A percentile compares a stretch with the other conserved stretches of the same genome.
phyloP scores from a whole-genome alignment of 2,329 filamentous ascomycete species.

The Nothopassalora personata region DNA sequence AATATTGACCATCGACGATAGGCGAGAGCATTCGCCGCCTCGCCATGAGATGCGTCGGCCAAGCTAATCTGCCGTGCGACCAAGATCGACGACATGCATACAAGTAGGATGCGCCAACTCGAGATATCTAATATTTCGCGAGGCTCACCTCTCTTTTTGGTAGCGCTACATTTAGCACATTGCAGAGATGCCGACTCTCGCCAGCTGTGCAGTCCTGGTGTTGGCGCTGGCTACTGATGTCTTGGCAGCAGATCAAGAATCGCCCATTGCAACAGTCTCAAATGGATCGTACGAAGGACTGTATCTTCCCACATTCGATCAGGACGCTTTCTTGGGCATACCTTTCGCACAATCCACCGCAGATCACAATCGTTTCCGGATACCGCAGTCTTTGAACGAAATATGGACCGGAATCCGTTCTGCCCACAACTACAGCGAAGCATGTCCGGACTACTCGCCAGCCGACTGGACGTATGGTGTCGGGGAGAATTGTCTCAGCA shows the following conservation, averaged over 20 bases:
- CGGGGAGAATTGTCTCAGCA: slow-evolving; percentile 53
- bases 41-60: neutral
- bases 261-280: slow-evolving; percentile 7
- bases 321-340: slow-evolving; percentile 45
- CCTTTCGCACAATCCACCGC: slow-evolving; percentile 35
- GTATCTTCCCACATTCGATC: slow-evolving; percentile 37
- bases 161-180: neutral
- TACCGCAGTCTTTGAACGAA: slow-evolving; percentile 22
- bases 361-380: slow-evolving; percentile 29
- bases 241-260: neutral
- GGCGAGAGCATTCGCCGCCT: neutral
- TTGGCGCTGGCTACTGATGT: neutral
- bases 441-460: slow-evolving; percentile 15
- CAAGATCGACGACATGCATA: neutral
- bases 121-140: neutral
- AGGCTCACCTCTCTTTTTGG: neutral
- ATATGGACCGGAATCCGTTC: slow-evolving; percentile 11
- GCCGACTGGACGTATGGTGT: slow-evolving; percentile 15
- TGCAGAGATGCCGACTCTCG: neutral
- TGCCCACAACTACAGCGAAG: slow-evolving; percentile 17
- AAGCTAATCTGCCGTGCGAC: neutral
- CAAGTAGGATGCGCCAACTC: neutral
- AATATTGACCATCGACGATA: neutral
- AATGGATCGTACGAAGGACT: slow-evolving; percentile 41
- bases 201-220: neutral